phyloP scores from a whole-genome alignment of 495 filamentous ascomycete species.

The Physcia stellaris region DNA sequence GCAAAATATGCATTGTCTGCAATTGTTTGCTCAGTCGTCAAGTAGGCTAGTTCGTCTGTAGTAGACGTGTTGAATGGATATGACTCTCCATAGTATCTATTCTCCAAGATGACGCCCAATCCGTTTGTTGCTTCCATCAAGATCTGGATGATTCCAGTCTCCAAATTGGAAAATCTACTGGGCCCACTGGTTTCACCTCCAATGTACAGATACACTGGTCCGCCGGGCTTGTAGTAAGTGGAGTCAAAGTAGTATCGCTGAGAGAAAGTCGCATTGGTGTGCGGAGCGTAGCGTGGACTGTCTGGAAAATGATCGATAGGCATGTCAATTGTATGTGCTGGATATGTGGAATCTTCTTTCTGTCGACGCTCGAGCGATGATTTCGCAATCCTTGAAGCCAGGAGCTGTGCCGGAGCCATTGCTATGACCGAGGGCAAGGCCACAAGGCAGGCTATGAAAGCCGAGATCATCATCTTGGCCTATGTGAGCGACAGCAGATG shows the following conservation, averaged over 20 bases:
- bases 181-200: conserved; percentile 26
- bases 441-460: background rate
- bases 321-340: conserved; percentile 2
- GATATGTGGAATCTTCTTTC: conserved; percentile 1
- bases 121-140: conserved; percentile 32
- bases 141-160: conserved; percentile 30
- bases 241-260: conserved; percentile 33
- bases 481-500: too few species aligned
- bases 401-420: background rate
- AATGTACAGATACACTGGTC: conserved; percentile 33
- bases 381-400: background rate
- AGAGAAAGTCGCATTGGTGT: conserved; percentile 27
- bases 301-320: conserved; percentile 32
- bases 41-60: conserved; percentile 29
- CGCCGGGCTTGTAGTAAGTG: conserved; percentile 32
- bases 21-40: conserved; percentile 34
- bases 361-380: conserved; percentile 5
- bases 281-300: conserved; percentile 18
- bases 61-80: conserved; percentile 27
- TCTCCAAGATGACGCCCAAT: conserved; percentile 34
- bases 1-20: conserved; percentile 34
- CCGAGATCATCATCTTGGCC: conserved; percentile 1
- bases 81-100: conserved; percentile 31
- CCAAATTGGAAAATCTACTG: conserved; percentile 17
- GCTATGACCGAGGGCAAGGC: conserved; percentile 1